Conservation (phyloP, 1,284 basidiomycete genomes). For the Fomitiporia mediterranea region DNA sequence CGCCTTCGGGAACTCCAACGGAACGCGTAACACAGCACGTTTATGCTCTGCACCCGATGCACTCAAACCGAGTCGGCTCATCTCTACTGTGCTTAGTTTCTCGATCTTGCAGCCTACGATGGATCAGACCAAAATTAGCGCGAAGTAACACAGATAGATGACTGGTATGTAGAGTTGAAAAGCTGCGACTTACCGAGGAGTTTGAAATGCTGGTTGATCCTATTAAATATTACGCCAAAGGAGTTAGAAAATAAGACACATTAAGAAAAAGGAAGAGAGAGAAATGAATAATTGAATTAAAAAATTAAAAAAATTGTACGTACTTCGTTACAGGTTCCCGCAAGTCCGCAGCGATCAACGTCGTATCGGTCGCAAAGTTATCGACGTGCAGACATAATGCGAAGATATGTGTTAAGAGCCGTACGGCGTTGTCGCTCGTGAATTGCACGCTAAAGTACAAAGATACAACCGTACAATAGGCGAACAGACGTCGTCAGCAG, state of each 20-base stretch:
- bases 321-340: constrained; percentile 59
- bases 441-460: constrained; percentile 62
- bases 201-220: constrained; percentile 47
- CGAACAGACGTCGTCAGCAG: too few relatives aligned
- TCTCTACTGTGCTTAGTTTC: constrained; percentile 54
- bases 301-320: constrained; percentile 30
- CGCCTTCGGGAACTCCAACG: constrained; percentile 74
- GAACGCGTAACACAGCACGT: constrained; percentile 67
- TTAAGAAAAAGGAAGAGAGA: too few relatives aligned
- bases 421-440: constrained; percentile 67
- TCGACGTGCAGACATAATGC: constrained; percentile 77
- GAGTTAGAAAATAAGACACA: not conserved
- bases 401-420: constrained; percentile 73
- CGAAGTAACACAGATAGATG: not conserved
- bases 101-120: constrained; percentile 64
- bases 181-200: constrained; percentile 25
- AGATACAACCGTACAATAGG: too few relatives aligned
- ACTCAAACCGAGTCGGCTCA: constrained; percentile 61
- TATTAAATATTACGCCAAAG: constrained; percentile 23
- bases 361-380: constrained; percentile 66
- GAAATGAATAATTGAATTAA: not conserved
- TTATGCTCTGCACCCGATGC: constrained; percentile 55
- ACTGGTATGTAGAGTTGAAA: constrained; percentile 11
- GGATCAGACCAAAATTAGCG: not conserved
- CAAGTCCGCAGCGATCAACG: constrained; percentile 68